A percentile compares a stretch with the other conserved stretches of the same genome.
Conservation (phyloP, 805 yeast genomes). For the Saturnispora zaruensis region DNA sequence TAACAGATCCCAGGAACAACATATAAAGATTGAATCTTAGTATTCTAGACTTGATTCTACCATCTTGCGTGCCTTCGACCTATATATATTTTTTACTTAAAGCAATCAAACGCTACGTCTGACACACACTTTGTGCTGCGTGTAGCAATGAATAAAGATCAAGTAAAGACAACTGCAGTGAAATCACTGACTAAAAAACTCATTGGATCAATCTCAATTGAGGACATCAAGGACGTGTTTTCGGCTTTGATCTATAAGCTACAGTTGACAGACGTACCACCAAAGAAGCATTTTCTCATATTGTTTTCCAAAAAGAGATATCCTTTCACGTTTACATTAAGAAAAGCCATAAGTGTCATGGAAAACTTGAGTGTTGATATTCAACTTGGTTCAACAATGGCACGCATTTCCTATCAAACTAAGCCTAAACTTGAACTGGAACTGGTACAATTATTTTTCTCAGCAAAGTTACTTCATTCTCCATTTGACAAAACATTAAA, state of each 20-base stretch:
- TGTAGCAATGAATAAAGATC: neutral
- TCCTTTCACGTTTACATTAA: constrained; percentile 46
- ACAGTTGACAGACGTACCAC: constrained; percentile 22
- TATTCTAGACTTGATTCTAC: neutral
- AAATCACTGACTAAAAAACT: constrained; percentile 33
- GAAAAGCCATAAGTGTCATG: constrained; percentile 48
- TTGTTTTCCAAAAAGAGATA: constrained; percentile 18
- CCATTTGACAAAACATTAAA: constrained; percentile 66
- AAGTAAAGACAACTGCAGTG: constrained; percentile 6
- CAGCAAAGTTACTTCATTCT: constrained; percentile 58
- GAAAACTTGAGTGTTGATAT: constrained; percentile 37
- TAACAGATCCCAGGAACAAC: neutral
- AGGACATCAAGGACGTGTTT: constrained; percentile 54
- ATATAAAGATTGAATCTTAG: neutral
- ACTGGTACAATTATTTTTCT: constrained; percentile 44
- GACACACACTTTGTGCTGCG: neutral
- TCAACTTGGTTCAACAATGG: constrained; percentile 41
- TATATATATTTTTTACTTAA: neutral
- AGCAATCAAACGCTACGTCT: neutral
- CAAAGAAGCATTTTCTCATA: neutral
- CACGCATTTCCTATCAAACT: constrained; percentile 47
- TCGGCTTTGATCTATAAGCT: constrained; percentile 40
- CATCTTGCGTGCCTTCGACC: neutral
- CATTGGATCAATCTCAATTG: constrained; percentile 41
- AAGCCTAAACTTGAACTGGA: constrained; percentile 38